Percentiles rank a stretch among this genome's conserved stretches.
Evolutionary conservation across 371 early-diverging fungal species (phyloP).

Genomic region (Parasitella parasitica): DNA sequence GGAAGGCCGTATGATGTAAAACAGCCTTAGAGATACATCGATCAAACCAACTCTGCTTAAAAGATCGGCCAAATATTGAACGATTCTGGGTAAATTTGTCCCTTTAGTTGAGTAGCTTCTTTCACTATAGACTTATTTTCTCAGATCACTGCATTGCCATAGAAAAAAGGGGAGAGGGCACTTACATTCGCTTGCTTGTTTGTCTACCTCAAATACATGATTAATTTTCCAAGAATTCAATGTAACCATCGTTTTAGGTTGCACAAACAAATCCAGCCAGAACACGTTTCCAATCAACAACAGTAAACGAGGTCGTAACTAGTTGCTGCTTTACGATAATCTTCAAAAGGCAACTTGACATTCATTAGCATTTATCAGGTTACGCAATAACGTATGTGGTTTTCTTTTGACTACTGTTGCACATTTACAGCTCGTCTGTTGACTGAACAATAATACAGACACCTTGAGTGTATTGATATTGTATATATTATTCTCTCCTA

Average conservation of each 20-base stretch:
- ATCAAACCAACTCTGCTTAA: constrained; percentile 15
- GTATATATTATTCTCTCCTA: too few species aligned
- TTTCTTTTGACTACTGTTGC: too few species aligned
- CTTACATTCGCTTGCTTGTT: constrained; percentile 15
- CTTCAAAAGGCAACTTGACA: constrained; percentile 26
- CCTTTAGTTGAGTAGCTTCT: constrained; percentile 2
- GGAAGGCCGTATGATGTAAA: too few species aligned
- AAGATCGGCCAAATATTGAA: constrained; percentile 11
- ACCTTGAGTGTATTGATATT: background rate
- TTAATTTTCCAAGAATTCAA: constrained; percentile 45
- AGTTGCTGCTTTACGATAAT: constrained; percentile 28
- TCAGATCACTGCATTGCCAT: too few species aligned
- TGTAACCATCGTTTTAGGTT: constrained; percentile 29
- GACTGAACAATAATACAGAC: background rate
- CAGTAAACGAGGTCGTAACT: constrained; percentile 19
- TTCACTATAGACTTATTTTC: too few species aligned
- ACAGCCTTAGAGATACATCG: constrained; percentile 14
- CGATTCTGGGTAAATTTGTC: constrained; percentile 23
- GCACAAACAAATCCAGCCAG: constrained; percentile 23
- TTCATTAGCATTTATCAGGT: constrained; percentile 22
- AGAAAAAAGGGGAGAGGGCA: too few species aligned
- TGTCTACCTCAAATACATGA: too few species aligned
- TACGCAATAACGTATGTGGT: constrained; percentile 14
- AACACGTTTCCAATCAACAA: constrained; percentile 22
- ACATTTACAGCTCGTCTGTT: too few species aligned